Base-by-base conservation (phyloP, 768 basidiomycete species). In the Antrodiella citrinella region DNA sequence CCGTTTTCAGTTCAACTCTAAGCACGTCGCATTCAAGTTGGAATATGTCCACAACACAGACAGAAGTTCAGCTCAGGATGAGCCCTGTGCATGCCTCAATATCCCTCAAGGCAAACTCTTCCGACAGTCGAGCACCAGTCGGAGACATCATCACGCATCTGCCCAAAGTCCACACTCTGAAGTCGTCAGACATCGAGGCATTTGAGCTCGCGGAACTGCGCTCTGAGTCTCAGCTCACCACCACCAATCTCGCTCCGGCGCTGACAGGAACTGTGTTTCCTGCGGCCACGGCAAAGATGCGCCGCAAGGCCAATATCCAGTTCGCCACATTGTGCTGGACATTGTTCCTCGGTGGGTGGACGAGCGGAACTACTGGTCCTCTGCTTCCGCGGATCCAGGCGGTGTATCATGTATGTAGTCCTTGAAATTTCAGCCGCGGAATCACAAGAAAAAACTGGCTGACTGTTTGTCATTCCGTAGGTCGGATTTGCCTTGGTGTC, bases 311-410 rank as follows among this genome's bases (percentile, higher is more conserved):
- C 7, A 35, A 20, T 26, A 61, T 80, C 21, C 81, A 85, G 54
- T 75, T 81, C 49, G 50, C 64, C n/a, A 63, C 80, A 1, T 65
- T 82, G 22, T 83, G 80, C 54, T 77, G 71, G 68, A 65, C 70
- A 3, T 49, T 82, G 42, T 80, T 79, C 48, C 67, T 84, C 9
- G 72, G 71, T 15, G 87, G 87, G n/a, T 90, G 86, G 85, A 85
- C 81, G 55, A 86, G 86, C 62, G 81, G 80, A 11, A 74, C 80
- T 0, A 73, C 76, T 13, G 87, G 88, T 2, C 85, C 88, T 0
- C 65, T 91, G n/a, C 64, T 91, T 4, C 87, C 84, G 2, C 71
- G 79, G 7, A 80, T 91, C 41, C 86, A 85, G 60, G 62, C 66
- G 7, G 72, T 75, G 60, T 76, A 74, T 60, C 64, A 66, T 56